Evolutionary conservation across 2,329 filamentous ascomycete species (phyloP).

Genomic region (Didymella lethalis): DNA sequence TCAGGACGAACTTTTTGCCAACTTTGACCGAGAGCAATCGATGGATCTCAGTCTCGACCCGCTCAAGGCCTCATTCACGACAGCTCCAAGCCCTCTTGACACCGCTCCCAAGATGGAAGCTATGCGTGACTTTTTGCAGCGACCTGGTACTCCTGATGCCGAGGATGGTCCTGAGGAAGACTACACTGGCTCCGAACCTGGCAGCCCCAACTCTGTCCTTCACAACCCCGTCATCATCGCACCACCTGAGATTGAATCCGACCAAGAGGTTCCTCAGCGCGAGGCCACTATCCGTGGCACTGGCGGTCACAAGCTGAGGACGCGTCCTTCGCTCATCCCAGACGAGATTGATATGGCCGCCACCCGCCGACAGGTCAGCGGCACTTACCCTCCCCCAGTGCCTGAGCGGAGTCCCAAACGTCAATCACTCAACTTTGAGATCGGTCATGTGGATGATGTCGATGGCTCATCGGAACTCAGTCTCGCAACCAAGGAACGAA

Average conservation of each 20-base stretch:
- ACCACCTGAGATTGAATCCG: constrained; percentile 56
- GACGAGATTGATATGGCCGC: constrained; percentile 88
- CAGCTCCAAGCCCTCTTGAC: constrained; percentile 41
- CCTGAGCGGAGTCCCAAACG: constrained; percentile 50
- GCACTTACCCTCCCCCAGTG: constrained; percentile 64
- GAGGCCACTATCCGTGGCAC: constrained; percentile 89
- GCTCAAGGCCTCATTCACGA: constrained; percentile 57
- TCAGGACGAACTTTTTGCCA: constrained; percentile 56
- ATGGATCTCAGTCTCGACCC: constrained; percentile 64
- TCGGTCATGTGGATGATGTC: constrained; percentile 41
- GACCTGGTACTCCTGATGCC: constrained; percentile 62
- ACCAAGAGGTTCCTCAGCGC: constrained; percentile 77
- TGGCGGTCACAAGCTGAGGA: constrained; percentile 81
- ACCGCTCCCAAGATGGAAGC: constrained; percentile 49
- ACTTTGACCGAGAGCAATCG: constrained; percentile 58
- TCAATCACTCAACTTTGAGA: constrained; percentile 46
- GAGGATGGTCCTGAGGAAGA: constrained; percentile 56
- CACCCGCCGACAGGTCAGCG: constrained; percentile 82
- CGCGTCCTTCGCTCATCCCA: constrained; percentile 84
- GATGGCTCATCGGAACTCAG: constrained; percentile 41
- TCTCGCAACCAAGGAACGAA: constrained; percentile 43
- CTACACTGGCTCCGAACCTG: constrained; percentile 65
- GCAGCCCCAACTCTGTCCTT: constrained; percentile 89
- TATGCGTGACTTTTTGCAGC: constrained; percentile 49
- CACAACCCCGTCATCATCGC: constrained; percentile 68